Conservation (phyloP, 1,284 basidiomycete genomes). For the Cutaneotrichosporon curvatum region DNA sequence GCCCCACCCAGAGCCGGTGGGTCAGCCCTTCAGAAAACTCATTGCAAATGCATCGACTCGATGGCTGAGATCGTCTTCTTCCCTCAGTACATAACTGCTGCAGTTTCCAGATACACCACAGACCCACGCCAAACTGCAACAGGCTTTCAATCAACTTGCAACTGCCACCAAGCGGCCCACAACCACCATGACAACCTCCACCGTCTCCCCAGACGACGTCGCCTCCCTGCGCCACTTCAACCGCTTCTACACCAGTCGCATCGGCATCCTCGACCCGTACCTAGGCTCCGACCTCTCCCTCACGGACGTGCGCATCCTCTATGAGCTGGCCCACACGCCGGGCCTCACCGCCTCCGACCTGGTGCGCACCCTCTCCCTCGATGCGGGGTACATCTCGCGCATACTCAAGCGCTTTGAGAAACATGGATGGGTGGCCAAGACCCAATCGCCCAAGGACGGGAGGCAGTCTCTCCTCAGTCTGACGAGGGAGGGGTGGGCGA, state of each 20-base stretch:
- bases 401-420: slow-evolving; percentile 15
- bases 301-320: slow-evolving; percentile 13
- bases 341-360: slow-evolving; percentile 7
- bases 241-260: slow-evolving; percentile 17
- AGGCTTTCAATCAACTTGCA: too few species aligned
- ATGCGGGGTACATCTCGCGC: slow-evolving; percentile 14
- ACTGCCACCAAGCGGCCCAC: not conserved
- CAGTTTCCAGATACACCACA: too few species aligned
- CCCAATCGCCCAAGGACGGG: slow-evolving; percentile 6
- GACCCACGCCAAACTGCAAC: too few species aligned
- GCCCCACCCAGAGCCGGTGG: too few species aligned
- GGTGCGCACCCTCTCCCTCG: slow-evolving; percentile 7
- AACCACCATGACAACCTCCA: slow-evolving; percentile 45
- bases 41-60: too few species aligned
- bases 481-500: not conserved
- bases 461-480: slow-evolving; percentile 9
- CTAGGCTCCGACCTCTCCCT: slow-evolving; percentile 8
- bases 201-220: slow-evolving; percentile 1
- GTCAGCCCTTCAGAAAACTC: too few species aligned
- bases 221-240: slow-evolving; percentile 16
- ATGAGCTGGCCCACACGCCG: slow-evolving; percentile 9
- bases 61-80: too few species aligned
- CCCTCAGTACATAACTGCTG: too few species aligned
- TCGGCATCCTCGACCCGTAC: slow-evolving; percentile 8
- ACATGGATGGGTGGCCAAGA: slow-evolving; percentile 4